Percentiles rank a stretch among this genome's conserved stretches.
Evolutionary conservation across 208 protist genomes (phyloP).

Genomic region (Kentomonas sorsogonicus): DNA sequence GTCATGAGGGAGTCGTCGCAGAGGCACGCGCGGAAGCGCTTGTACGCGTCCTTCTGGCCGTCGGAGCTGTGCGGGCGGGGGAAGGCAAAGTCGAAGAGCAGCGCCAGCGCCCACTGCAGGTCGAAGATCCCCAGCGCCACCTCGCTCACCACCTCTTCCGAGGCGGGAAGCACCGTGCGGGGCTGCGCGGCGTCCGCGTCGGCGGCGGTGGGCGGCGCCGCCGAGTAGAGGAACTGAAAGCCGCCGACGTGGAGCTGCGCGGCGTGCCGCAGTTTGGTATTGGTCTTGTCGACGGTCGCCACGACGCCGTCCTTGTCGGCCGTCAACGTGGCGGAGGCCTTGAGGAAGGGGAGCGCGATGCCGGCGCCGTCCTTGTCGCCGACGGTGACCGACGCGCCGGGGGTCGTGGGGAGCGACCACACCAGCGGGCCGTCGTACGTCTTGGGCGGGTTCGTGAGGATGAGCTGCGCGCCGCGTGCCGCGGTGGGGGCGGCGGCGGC

Average conservation of each 20-base stretch:
- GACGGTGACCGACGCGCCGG: slow-evolving; percentile 27
- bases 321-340: slow-evolving; percentile 19
- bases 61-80: slow-evolving; percentile 16
- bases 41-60: slow-evolving; percentile 16
- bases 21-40: slow-evolving; percentile 14
- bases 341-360: slow-evolving; percentile 43
- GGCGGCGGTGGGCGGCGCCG: slow-evolving; percentile 3
- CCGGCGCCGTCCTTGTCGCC: slow-evolving; percentile 32
- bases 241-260: slow-evolving; percentile 40
- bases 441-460: slow-evolving; percentile 48
- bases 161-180: neutral
- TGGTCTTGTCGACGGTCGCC: slow-evolving; percentile 21
- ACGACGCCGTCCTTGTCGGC: slow-evolving; percentile 22
- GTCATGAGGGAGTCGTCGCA: slow-evolving; percentile 30
- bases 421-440: slow-evolving; percentile 29
- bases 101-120: slow-evolving; percentile 59
- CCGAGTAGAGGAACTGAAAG: slow-evolving; percentile 28
- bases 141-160: slow-evolving; percentile 23
- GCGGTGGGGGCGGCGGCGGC: too few species aligned
- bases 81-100: slow-evolving; percentile 62
- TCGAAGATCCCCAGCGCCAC: slow-evolving; percentile 47
- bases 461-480: too few species aligned
- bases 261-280: slow-evolving; percentile 23
- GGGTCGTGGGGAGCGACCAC: slow-evolving; percentile 39
- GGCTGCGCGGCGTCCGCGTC: neutral